A percentile compares a stretch with the other conserved stretches of the same genome.
Conservation (phyloP, 2,329 filamentous ascomycete species). For the Apiospora kogelbergensis region DNA sequence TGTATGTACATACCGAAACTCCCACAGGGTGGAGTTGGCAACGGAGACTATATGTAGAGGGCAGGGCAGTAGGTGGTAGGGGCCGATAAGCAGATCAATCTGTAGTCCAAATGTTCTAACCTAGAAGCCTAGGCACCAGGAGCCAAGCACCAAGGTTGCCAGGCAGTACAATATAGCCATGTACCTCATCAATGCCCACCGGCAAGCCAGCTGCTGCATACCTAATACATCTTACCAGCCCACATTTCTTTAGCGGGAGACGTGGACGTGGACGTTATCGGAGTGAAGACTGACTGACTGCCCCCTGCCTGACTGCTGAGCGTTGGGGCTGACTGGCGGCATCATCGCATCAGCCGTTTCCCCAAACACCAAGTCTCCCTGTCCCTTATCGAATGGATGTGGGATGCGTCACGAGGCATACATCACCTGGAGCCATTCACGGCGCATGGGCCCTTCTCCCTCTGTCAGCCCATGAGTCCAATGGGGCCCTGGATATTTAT, state of each 20-base stretch:
- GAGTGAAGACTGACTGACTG: background rate
- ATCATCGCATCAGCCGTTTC: background rate
- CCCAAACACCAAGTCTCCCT: background rate
- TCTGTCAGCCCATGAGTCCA: slow-evolving; percentile 6
- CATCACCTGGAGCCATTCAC: slow-evolving; percentile 8
- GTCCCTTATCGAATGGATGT: slow-evolving; percentile 2
- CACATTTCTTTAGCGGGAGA: background rate
- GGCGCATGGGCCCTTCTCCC: background rate
- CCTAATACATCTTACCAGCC: too few relatives aligned
- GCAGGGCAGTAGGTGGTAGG: too few relatives aligned
- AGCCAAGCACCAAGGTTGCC: too few relatives aligned
- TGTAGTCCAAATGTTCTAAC: background rate
- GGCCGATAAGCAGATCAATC: background rate
- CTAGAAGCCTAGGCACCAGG: too few relatives aligned
- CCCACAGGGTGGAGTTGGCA: background rate
- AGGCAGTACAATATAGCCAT: background rate
- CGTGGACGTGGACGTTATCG: background rate
- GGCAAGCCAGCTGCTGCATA: background rate
- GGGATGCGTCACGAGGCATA: slow-evolving; percentile 6
- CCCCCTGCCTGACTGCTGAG: background rate
- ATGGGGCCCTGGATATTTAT: background rate
- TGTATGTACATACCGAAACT: background rate
- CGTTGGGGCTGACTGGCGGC: background rate
- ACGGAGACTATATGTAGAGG: too few relatives aligned
- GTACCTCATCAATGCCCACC: background rate